These are phyloP conservation scores for Copromyces sp. DNA, from an alignment of 495 filamentous ascomycete genomes.

Conservation along the genomic window DNA sequence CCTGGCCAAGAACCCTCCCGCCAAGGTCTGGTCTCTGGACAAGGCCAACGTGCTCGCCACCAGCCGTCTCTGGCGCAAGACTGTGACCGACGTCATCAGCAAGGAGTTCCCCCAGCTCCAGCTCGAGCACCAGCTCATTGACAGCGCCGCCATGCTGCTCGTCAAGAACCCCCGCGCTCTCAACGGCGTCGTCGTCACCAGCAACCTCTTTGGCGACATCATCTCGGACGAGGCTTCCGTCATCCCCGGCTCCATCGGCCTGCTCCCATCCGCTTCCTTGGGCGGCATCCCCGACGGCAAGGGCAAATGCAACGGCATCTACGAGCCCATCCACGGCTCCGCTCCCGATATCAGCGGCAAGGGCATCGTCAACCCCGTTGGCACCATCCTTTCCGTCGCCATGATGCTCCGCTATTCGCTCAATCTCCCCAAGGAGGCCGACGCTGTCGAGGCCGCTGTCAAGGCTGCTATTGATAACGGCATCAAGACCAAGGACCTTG, in stretches of 20 bases:
- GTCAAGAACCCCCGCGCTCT: slow-evolving; percentile 85
- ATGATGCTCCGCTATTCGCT: slow-evolving; percentile 92
- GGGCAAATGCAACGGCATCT: slow-evolving; percentile 72
- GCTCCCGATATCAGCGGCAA: slow-evolving; percentile 73
- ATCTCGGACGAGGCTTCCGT: slow-evolving; percentile 94
- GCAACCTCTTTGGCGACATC: slow-evolving; percentile 95
- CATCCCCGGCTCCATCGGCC: slow-evolving; percentile 82
- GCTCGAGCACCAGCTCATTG: slow-evolving; percentile 85
- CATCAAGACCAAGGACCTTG: slow-evolving; percentile 68
- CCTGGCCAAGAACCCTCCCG: slow-evolving; percentile 64
- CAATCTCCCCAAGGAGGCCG: slow-evolving; percentile 60
- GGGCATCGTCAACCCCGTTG: slow-evolving; percentile 79
- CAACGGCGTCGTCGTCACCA: slow-evolving; percentile 88
- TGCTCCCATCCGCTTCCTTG: slow-evolving; percentile 83
- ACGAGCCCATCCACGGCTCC: slow-evolving; percentile 92
- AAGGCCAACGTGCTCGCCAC: slow-evolving; percentile 98
- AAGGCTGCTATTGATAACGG: slow-evolving; percentile 64
- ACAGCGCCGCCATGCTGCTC: slow-evolving; percentile 95
- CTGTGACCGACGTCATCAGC: slow-evolving; percentile 66
- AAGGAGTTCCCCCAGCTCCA: slow-evolving; percentile 85
- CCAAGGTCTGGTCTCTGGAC: slow-evolving; percentile 80
- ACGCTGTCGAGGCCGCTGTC: slow-evolving; percentile 70
- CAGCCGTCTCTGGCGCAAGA: slow-evolving; percentile 79
- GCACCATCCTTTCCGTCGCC: slow-evolving; percentile 76
- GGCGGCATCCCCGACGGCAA: slow-evolving; percentile 76